Evolutionary conservation across 768 basidiomycete genomes (phyloP).

Genomic region (Auriscalpium vulgare): DNA sequence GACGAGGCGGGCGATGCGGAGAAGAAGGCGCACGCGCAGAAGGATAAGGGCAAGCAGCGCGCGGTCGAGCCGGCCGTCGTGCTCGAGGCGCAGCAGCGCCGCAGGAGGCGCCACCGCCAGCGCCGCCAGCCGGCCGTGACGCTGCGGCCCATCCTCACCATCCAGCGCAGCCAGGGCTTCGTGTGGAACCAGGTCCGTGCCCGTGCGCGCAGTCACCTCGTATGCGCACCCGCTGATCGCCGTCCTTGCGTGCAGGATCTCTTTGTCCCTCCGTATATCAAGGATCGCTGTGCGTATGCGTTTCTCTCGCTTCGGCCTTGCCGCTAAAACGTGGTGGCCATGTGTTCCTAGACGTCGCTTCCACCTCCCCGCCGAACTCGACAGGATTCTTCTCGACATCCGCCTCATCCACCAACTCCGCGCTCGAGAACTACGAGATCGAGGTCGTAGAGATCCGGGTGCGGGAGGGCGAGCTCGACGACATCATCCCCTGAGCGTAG

Average conservation of each 20-base stretch:
- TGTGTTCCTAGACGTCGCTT: slow-evolving; percentile 55
- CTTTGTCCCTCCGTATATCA: slow-evolving; percentile 84
- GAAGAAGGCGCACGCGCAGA: slow-evolving; percentile 35
- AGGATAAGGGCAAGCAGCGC: slow-evolving; percentile 77
- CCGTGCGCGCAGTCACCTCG: background rate
- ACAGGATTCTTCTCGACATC: slow-evolving; percentile 60
- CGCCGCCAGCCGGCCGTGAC: slow-evolving; percentile 48
- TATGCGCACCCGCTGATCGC: background rate
- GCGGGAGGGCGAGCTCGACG: slow-evolving; percentile 66
- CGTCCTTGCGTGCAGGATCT: slow-evolving; percentile 48
- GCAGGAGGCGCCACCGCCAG: slow-evolving; percentile 33
- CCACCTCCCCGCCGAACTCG: slow-evolving; percentile 73
- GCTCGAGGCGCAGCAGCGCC: slow-evolving; percentile 38
- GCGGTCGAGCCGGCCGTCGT: slow-evolving; percentile 48
- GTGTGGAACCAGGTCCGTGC: slow-evolving; percentile 80
- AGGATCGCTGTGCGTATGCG: slow-evolving; percentile 71
- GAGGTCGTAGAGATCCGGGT: slow-evolving; percentile 87
- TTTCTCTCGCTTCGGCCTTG: slow-evolving; percentile 13
- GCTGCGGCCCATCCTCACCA: slow-evolving; percentile 77
- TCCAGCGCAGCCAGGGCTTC: slow-evolving; percentile 81
- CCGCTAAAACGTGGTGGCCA: slow-evolving; percentile 6
- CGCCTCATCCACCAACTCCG: slow-evolving; percentile 51
- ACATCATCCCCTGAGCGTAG: slow-evolving; percentile 53
- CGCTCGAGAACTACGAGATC: slow-evolving; percentile 69
- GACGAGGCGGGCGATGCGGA: slow-evolving; percentile 32